Evolutionary conservation across 305 asterid genomes (phyloP).

Genomic region (Stenogyne calaminthoides): DNA sequence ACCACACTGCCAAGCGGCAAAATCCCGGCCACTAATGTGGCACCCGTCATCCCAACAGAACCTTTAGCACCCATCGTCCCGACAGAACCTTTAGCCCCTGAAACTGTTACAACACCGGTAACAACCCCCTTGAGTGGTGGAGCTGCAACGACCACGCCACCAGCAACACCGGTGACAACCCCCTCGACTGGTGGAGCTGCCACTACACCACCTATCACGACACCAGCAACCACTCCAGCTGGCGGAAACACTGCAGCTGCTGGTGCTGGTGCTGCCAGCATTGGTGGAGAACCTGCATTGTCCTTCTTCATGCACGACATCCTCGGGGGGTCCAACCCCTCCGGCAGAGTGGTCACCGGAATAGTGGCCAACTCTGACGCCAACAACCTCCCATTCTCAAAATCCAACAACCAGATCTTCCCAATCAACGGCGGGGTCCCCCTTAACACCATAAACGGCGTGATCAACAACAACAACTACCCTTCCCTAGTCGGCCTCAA

Average conservation of each 20-base stretch:
- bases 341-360: conserved; percentile 77
- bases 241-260: no score
- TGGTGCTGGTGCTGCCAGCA: no score
- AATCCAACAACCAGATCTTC: conserved; percentile 60
- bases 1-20: conserved; percentile 50
- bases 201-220: neutral
- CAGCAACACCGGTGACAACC: conserved; percentile 12
- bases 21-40: conserved; percentile 39
- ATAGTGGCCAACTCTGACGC: conserved; percentile 59
- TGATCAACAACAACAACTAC: conserved; percentile 70
- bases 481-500: conserved; percentile 82
- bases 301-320: conserved; percentile 86
- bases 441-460: conserved; percentile 70
- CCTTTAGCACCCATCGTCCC: conserved; percentile 25
- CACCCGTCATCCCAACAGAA: conserved; percentile 36
- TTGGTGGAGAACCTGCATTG: conserved; percentile 55
- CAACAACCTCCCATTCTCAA: conserved; percentile 73
- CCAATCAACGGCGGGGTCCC: conserved; percentile 58
- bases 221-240: conserved; percentile 34
- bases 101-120: no score
- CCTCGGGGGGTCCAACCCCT: conserved; percentile 79
- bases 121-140: conserved; percentile 9
- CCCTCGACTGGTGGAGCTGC: neutral
- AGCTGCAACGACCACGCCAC: conserved; percentile 11
- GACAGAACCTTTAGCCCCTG: conserved; percentile 23